Base-by-base conservation (phyloP, 2,329 filamentous ascomycete genomes). In the Curvularia sp. region DNA sequence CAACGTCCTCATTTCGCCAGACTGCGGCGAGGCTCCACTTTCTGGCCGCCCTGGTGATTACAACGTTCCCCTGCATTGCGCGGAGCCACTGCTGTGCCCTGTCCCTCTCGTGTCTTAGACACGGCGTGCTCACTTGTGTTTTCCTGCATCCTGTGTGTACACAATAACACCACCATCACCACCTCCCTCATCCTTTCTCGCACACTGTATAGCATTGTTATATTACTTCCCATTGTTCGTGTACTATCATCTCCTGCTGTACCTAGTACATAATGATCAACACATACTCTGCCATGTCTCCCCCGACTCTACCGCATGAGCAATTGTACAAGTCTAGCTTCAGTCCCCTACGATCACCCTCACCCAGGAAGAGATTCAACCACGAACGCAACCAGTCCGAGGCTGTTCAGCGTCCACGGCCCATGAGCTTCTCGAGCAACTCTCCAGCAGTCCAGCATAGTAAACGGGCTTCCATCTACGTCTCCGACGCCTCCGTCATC, bases 391-490 rank as follows among this genome's bases (percentile, higher is more conserved):
- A 67, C 59, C 62, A 62, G 43, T 70, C 68, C 25, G 68, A 70
- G 47, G 54, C 66, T n/a, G 64, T 68, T 23, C 59, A 49, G 38
- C 63, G 65, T 21, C 57, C 64, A 45, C 64, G 67, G 18, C 63
- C 65, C 13, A 63, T 69, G 25, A 68, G 62, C 45, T 58, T 67
- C 10, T 46, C 52, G n/a, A 49, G 46, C 18, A 50, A 49, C 46
- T 55, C 60, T 2, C 47, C 61, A 36, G 61, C 64, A 57, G 60
- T 59, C 12, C 51, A 58, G 36, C 68, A 66, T 51, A 61, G 46
- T 54, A 68, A 69, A 48, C 55, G 65, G n/a, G 62, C 65, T 10
- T 70, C 68, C 45, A 68, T 70, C 41, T 70, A 69, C 56, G 68
- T 70, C 19, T 69, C 68, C 28, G 67, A 69, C 50, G 68, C 67